Conservation (phyloP, 805 yeast species). For the Ogataea methanolica region DNA sequence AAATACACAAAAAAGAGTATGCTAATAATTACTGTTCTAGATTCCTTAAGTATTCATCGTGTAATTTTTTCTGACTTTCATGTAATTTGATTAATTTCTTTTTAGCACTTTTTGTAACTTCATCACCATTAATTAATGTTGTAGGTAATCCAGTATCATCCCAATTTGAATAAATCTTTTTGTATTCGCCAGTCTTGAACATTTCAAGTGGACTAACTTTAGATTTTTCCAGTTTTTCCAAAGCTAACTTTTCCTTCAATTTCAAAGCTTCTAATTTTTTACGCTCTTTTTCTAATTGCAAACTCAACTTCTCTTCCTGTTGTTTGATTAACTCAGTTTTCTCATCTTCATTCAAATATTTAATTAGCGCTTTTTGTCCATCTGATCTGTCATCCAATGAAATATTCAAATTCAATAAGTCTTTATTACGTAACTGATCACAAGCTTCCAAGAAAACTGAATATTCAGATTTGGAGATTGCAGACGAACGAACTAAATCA, state of each 20-base stretch:
- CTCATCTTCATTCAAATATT: conserved; percentile 70
- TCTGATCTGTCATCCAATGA: conserved; percentile 84
- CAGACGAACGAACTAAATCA: conserved; percentile 71
- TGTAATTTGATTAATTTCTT: conserved; percentile 79
- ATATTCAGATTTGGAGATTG: conserved; percentile 56
- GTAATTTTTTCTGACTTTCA: conserved; percentile 77
- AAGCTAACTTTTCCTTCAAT: conserved; percentile 59
- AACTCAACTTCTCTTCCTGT: conserved; percentile 54
- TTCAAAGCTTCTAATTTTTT: conserved; percentile 57
- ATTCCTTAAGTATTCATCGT: conserved; percentile 52
- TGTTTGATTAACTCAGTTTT: conserved; percentile 56
- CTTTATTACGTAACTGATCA: conserved; percentile 70
- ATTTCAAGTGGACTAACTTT: conserved; percentile 64
- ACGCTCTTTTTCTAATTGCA: conserved; percentile 32
- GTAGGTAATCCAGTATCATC: conserved; percentile 84
- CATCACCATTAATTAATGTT: conserved; percentile 71
- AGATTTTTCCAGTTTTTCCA: conserved; percentile 61
- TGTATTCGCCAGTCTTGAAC: conserved; percentile 52
- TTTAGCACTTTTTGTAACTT: conserved; percentile 75
- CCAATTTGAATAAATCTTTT: conserved; percentile 57
- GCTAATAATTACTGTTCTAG: neutral
- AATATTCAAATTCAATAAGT: conserved; percentile 69
- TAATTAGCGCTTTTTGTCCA: conserved; percentile 75
- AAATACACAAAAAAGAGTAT: neutral
- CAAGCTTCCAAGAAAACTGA: conserved; percentile 58